A percentile compares a stretch with the other conserved stretches of the same genome.
phyloP scores from a whole-genome alignment of 139 green algal species.

The Pleodorina starrii region DNA sequence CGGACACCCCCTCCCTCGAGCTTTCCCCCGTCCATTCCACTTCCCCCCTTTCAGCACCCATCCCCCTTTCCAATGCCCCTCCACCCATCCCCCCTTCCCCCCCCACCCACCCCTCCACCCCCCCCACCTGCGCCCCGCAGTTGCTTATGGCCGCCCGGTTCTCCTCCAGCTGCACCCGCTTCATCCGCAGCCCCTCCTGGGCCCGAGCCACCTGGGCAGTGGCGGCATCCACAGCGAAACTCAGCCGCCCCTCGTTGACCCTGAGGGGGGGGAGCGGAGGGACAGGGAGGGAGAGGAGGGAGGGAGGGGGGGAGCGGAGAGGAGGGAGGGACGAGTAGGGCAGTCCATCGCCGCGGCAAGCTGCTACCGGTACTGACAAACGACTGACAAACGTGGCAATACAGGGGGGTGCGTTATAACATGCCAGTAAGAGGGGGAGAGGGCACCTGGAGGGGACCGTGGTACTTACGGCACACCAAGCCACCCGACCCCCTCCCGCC shows the following conservation, averaged over 20 bases:
- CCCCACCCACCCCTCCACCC: too few species aligned
- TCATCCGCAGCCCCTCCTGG: slow-evolving; percentile 61
- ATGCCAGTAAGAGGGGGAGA: too few species aligned
- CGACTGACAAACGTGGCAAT: not conserved
- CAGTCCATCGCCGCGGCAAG: not conserved
- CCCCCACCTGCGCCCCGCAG: slow-evolving; percentile 53
- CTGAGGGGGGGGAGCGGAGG: not conserved
- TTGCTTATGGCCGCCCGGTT: slow-evolving; percentile 52
- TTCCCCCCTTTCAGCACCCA: too few species aligned
- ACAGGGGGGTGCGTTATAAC: too few species aligned
- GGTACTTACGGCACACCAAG: too few species aligned
- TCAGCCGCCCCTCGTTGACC: slow-evolving; percentile 59
- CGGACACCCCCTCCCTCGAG: too few species aligned
- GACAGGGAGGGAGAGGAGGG: not conserved
- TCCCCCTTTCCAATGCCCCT: too few species aligned
- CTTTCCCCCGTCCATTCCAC: too few species aligned
- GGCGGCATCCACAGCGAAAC: slow-evolving; percentile 35
- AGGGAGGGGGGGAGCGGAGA: not conserved
- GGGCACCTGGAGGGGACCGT: too few species aligned
- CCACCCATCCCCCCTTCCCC: not conserved
- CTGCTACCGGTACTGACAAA: not conserved
- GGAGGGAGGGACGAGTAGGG: not conserved
- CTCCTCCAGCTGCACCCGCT: slow-evolving; percentile 49
- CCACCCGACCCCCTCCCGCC: too few species aligned
- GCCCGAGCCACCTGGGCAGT: slow-evolving; percentile 54